These are phyloP conservation scores for Ophiocordyceps unilateralis DNA, from an alignment of 2,329 filamentous ascomycete species.

Conservation along the genomic window DNA sequence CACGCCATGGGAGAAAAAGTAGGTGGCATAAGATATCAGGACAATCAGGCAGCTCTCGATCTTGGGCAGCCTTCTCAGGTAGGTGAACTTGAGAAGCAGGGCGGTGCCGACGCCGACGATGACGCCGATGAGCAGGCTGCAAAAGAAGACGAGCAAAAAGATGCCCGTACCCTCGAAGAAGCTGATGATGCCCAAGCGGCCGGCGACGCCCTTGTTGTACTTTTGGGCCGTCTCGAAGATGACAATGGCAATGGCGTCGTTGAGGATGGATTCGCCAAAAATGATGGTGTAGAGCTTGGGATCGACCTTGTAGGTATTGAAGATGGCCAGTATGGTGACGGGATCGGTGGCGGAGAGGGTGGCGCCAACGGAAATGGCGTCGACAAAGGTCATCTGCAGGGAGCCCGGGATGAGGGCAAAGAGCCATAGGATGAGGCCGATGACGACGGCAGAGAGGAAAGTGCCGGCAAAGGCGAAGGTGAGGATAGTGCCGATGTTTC, in stretches of 20 bases:
- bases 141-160: constrained; percentile 93
- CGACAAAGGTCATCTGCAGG: constrained; percentile 75
- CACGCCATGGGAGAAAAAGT: constrained; percentile 93
- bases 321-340: constrained; percentile 94
- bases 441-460: constrained; percentile 90
- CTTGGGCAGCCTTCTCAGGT: constrained; percentile 81
- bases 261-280: constrained; percentile 94
- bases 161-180: constrained; percentile 84
- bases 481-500: constrained; percentile 90
- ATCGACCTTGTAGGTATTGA: constrained; percentile 98
- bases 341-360: constrained; percentile 94
- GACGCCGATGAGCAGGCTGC: constrained; percentile 77
- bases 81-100: constrained; percentile 82
- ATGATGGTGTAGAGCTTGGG: constrained; percentile 98
- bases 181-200: constrained; percentile 59
- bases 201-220: constrained; percentile 62
- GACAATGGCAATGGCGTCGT: constrained; percentile 96
- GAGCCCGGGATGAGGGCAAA: constrained; percentile 79
- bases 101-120: constrained; percentile 76
- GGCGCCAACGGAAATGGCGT: constrained; percentile 90
- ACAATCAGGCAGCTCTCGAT: constrained; percentile 93
- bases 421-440: constrained; percentile 73
- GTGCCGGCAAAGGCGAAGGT: constrained; percentile 97
- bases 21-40: constrained; percentile 86
- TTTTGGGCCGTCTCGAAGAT: constrained; percentile 95